Percentiles rank a stretch among this genome's conserved stretches.
Evolutionary conservation across 2,329 filamentous ascomycete species (phyloP).

Genomic region (Fusarium longipes): DNA sequence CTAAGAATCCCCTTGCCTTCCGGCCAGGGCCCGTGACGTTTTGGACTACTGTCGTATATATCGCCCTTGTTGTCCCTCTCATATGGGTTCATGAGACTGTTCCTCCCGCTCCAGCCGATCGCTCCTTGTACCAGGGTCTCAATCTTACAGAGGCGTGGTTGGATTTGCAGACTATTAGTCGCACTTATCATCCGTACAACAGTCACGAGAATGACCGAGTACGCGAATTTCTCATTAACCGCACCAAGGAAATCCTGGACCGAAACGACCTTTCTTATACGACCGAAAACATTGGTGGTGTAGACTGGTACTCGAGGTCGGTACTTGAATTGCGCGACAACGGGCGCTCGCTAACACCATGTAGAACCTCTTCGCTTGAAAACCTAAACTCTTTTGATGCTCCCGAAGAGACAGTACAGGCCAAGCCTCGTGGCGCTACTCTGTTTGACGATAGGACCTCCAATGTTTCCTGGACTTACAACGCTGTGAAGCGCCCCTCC

Average conservation of each 20-base stretch:
- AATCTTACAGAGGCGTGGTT: slow-evolving; percentile 88
- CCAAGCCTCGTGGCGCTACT: slow-evolving; percentile 58
- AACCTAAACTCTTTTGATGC: neutral
- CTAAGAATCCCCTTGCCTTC: slow-evolving; percentile 76
- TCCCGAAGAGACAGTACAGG: neutral
- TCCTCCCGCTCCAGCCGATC: slow-evolving; percentile 69
- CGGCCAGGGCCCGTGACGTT: slow-evolving; percentile 83
- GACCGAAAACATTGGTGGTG: slow-evolving; percentile 53
- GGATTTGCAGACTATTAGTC: slow-evolving; percentile 81
- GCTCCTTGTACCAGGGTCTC: slow-evolving; percentile 66
- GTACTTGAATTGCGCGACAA: neutral
- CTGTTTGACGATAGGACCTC: slow-evolving; percentile 83
- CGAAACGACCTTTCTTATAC: slow-evolving; percentile 66
- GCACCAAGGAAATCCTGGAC: slow-evolving; percentile 76
- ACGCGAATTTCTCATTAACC: slow-evolving; percentile 77
- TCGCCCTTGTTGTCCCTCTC: slow-evolving; percentile 78
- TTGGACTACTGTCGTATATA: slow-evolving; percentile 79
- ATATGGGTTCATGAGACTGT: slow-evolving; percentile 81
- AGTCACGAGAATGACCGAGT: slow-evolving; percentile 84
- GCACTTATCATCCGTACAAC: slow-evolving; percentile 88
- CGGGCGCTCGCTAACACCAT: slow-evolving; percentile 1
- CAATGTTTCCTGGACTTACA: slow-evolving; percentile 75
- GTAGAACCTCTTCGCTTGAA: slow-evolving; percentile 12
- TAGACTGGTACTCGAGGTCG: slow-evolving; percentile 46
- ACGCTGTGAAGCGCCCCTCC: slow-evolving; percentile 32